Conservation (phyloP, 352 stramenopile genomes). For the Phytophthora agathidicida region DNA sequence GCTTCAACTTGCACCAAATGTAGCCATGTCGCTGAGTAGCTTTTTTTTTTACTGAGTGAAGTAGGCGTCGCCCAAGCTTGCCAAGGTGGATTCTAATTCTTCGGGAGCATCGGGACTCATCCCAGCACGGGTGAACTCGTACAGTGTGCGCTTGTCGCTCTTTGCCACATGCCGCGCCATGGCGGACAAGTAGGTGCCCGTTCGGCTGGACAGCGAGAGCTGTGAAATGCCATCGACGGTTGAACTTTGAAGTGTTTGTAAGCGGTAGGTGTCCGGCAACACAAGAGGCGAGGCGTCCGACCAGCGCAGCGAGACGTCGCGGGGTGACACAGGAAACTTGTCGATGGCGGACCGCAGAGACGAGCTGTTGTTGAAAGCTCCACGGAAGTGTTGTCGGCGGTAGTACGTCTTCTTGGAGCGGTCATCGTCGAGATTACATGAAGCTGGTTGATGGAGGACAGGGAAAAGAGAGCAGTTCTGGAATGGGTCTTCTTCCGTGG, state of each 20-base stretch:
- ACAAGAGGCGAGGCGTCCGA: constrained; percentile 28
- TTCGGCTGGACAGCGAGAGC: constrained; percentile 45
- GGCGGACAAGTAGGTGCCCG: constrained; percentile 51
- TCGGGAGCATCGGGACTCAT: constrained; percentile 76
- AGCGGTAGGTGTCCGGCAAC: constrained; percentile 24
- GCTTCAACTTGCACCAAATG: constrained; percentile 18
- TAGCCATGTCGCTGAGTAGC: constrained; percentile 2
- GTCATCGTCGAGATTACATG: background rate
- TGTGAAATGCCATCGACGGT: constrained; percentile 53
- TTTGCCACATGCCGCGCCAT: constrained; percentile 41
- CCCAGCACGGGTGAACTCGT: constrained; percentile 74
- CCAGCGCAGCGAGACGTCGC: constrained; percentile 51
- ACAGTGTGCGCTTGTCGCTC: constrained; percentile 67
- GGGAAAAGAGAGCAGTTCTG: constrained; percentile 54
- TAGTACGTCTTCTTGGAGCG: constrained; percentile 34
- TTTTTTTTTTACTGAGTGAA: constrained; percentile 17
- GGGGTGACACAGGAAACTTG: constrained; percentile 20
- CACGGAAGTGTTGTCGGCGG: constrained; percentile 56
- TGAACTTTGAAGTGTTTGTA: constrained; percentile 26
- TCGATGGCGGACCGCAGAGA: constrained; percentile 40
- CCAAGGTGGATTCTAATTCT: constrained; percentile 61
- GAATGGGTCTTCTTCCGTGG: constrained; percentile 17
- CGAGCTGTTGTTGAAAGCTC: constrained; percentile 38
- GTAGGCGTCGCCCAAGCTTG: constrained; percentile 52
- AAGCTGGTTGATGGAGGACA: constrained; percentile 12